Evolutionary conservation across 169 alveolate genomes (phyloP), one percentile per base, ranked within the genome.

Genomic region (Fabrea salina): DNA sequence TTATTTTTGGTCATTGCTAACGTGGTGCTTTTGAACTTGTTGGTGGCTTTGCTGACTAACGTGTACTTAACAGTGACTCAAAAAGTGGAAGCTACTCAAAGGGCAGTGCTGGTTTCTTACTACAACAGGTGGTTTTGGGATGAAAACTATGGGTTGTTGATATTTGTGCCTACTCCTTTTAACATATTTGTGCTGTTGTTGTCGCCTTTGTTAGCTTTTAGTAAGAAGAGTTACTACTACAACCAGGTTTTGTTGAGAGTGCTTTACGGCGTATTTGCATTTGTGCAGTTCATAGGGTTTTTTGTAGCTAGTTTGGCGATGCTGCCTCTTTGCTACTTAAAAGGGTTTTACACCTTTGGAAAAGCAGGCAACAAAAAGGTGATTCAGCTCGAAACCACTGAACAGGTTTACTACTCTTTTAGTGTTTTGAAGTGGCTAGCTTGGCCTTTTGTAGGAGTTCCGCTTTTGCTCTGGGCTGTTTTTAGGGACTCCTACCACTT

Each of bases 41-140:
- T 86, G 13, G 82, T 86, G n/a, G 91, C 84, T 5, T 57, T 86
- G 53, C 56, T 86, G 61, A 68, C 85, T 35, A 80, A 77, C 79
- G 84, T 85, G 40, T 86, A 75, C 61, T 76, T 64, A 53, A 78
- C 78, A 30, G 64, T 86, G 13, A 76, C 51, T 59, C 64, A 43
- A 71, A 58, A 56, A 35, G 87, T 79, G 25, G 91, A 86, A 49
- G 67, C 83, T 33, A 66, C 82, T 40, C 88, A 86, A 82, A 68
- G 91, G 51, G 75, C 84, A 3, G 86, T 79, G 1, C 51, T 86
- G 40, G 79, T 82, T 32, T 64, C 81, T 49, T 82, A 82, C 75
- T 75, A 81, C 74, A 75, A 82, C 59, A 86, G 70, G 67, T 86
- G 61, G 66, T 54, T 47, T 77, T 86, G 91, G 91, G 88, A 86